Conservation (phyloP, 176 grass and related monocot species). For the Oryza punctata region DNA sequence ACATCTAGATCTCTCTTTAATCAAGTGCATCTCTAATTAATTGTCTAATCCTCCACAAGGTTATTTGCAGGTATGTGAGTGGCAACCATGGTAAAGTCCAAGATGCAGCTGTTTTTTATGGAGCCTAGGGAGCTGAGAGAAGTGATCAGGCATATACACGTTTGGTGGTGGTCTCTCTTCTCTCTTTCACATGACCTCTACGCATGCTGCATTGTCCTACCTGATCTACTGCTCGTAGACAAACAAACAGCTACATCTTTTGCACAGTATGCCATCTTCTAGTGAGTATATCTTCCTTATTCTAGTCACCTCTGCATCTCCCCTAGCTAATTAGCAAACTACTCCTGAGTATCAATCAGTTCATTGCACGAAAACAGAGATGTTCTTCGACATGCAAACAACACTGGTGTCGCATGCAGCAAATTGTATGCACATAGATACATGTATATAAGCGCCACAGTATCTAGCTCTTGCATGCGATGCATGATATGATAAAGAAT, state of each 20-base stretch:
- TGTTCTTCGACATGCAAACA: slow-evolving; percentile 42
- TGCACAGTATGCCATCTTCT: slow-evolving; percentile 39
- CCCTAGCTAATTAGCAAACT: slow-evolving; percentile 3
- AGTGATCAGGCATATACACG: slow-evolving; percentile 31
- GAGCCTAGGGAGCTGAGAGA: slow-evolving; percentile 47
- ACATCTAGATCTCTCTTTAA: slow-evolving; percentile 59
- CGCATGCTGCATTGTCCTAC: slow-evolving; percentile 17
- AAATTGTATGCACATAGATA: slow-evolving; percentile 27
- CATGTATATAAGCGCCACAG: slow-evolving; percentile 31
- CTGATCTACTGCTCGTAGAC: slow-evolving; percentile 24
- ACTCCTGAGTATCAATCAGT: slow-evolving; percentile 38
- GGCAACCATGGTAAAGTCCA: slow-evolving; percentile 62
- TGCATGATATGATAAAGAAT: slow-evolving; percentile 44
- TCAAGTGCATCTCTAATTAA: slow-evolving; percentile 40
- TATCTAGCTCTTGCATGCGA: slow-evolving; percentile 49
- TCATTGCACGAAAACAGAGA: slow-evolving; percentile 51
- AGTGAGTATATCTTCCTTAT: slow-evolving; percentile 29
- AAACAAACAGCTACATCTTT: slow-evolving; percentile 53
- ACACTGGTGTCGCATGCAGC: slow-evolving; percentile 33
- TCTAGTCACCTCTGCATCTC: slow-evolving; percentile 35
- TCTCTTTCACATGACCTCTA: slow-evolving; percentile 55
- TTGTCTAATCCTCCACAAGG: slow-evolving; percentile 49
- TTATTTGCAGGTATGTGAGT: slow-evolving; percentile 43
- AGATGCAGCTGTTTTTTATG: slow-evolving; percentile 55
- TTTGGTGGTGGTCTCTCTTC: slow-evolving; percentile 16